Evolutionary conservation across 1,284 basidiomycete species (phyloP), one percentile per base, ranked within the genome.

Genomic region (Ganoderma multipileum): DNA sequence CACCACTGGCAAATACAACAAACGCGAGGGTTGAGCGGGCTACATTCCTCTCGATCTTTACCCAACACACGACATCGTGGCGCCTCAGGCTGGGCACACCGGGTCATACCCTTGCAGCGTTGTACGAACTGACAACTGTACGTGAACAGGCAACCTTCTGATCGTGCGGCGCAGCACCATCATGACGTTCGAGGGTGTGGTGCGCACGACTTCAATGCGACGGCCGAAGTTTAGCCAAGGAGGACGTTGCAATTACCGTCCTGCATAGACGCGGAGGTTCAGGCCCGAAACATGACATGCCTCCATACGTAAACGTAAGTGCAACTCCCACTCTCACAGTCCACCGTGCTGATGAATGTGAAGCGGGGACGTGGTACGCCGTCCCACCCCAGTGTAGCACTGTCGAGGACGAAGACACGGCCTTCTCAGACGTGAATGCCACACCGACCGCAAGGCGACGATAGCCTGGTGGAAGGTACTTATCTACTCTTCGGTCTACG

Each of bases 141-240:
- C 60, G 61, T 52, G 65, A 66, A 66, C 50, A n/a, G 8, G 55
- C n/a, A 58, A 38, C 38, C 55, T 58, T 62, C 39, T 66, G 41
- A 30, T 47, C 16, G 41, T 2, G 42, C 42, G 18, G 28, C 20
- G 28, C 42, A 61, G 26, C 41, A 33, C 26, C 26, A 28, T 61
- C 14, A 23, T 61, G 60, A 66, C 65, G 60, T 62, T 20, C 33
- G 11, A 20, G 33, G 33, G 30, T n/a, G 30, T 20, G 33, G 30
- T 38, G 36, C 36, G 33, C 33, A 9, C 55, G 55, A 58, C 5
- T 58, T n/a, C 55, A 38, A n/a, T 38, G 30, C n/a, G 55, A 23
- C 16, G 18, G 16, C 55, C 55, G 55, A 33, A 38, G 55, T 58
- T 38, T 38, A 58, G 33, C 55, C 55, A 58, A 58, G 55, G 20